Evolutionary conservation across 345 rosid species (phyloP).

Genomic region (thale cress (Arabidopsis thaliana)): DNA sequence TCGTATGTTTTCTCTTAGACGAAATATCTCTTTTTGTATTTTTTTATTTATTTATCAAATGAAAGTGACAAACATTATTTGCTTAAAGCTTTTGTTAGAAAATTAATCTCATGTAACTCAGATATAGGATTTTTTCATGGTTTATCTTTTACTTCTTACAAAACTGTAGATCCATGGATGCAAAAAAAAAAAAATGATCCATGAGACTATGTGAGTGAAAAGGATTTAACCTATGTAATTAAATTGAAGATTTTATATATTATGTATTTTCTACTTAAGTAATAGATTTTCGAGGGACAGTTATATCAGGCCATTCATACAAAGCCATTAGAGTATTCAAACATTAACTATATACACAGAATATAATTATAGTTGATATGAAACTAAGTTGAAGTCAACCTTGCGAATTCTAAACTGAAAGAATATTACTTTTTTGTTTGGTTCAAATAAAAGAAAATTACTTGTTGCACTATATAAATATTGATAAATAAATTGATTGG

Average conservation of each 20-base stretch:
- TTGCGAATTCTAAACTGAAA: slow-evolving; percentile 1
- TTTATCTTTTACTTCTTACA: neutral
- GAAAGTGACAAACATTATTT: neutral
- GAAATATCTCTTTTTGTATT: neutral
- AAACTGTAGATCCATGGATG: neutral
- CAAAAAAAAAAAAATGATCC: no score
- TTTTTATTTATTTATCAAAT: neutral
- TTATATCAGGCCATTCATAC: neutral
- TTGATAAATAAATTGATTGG: neutral
- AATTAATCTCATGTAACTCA: neutral
- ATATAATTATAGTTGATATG: no score
- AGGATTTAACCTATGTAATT: no score
- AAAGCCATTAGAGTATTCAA: neutral
- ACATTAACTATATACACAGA: neutral
- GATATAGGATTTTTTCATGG: neutral
- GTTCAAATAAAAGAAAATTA: neutral
- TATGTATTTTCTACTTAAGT: neutral
- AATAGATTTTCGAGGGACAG: neutral
- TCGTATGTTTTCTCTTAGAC: no score
- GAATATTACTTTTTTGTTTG: no score
- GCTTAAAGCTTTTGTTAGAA: neutral
- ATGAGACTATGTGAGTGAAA: no score
- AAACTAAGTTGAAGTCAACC: neutral
- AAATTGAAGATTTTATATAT: no score
- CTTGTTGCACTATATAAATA: neutral